These are phyloP conservation scores for Parsonsia alboflavescens DNA, from an alignment of 257 asterid species.

Conservation along the genomic window DNA sequence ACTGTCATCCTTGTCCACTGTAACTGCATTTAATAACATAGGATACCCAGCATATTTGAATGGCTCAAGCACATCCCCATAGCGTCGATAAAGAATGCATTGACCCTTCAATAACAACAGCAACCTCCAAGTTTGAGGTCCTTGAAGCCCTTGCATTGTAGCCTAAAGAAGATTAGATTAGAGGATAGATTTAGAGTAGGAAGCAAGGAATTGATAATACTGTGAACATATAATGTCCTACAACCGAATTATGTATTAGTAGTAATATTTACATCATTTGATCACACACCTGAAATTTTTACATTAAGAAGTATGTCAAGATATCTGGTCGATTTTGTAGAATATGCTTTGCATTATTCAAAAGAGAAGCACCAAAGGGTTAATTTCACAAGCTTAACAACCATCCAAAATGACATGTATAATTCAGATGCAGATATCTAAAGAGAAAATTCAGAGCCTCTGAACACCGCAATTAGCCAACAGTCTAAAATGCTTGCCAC, in stretches of 20 bases:
- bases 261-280: background rate
- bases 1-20: conserved; percentile 82
- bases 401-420: background rate
- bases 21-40: conserved; percentile 85
- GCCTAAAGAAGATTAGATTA: conserved; percentile 40
- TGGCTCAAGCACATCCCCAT: conserved; percentile 80
- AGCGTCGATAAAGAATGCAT: conserved; percentile 86
- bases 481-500: background rate
- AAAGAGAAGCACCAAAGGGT: background rate
- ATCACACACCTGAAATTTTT: background rate
- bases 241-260: background rate
- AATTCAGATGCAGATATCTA: background rate
- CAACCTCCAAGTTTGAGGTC: conserved; percentile 95
- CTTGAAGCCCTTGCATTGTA: conserved; percentile 96
- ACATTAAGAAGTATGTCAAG: background rate
- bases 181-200: background rate
- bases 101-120: conserved; percentile 88
- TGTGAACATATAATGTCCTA: no score
- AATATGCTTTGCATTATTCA: background rate
- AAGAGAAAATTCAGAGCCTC: background rate
- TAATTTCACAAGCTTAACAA: background rate
- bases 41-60: conserved; percentile 99
- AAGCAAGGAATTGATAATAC: background rate
- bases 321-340: background rate
- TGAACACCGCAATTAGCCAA: background rate